Base-by-base conservation (phyloP, 345 rosid genomes). In the Carallia brachiata region DNA sequence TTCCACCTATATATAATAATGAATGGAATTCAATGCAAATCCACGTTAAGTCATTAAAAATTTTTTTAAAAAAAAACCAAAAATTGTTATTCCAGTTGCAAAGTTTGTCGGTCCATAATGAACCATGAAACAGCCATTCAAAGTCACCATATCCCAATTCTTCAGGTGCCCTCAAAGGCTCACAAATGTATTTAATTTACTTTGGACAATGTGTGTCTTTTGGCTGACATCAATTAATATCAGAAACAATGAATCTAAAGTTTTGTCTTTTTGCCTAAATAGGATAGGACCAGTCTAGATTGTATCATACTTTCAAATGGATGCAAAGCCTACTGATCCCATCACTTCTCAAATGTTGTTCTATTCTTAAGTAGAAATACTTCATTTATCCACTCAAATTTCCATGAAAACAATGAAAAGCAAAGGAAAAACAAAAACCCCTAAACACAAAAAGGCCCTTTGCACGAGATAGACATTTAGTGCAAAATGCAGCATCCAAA, bases 161-260 rank as follows among this genome's bases (percentile, higher is more conserved):
- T 63, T 57, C 16, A 44, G 59, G 52, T 28, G 67, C 60, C n/a
- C 32, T 27, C 32, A 31, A 17, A 30, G 17, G 30, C 50, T 44
- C 50, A 12, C 23, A 12, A 44, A 31, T 23, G 32, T 28, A 57
- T 74, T 70, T 52, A 54, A 4, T 9, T 23, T 63, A 36, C 23
- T 6, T 53, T 56, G 69, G 36, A 65, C 47, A 77, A 69, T 73
- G 68, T 67, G 68, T 73, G 71, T 66, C 50, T 44, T 44, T 81
- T 78, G 76, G 84, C 84, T 84, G 86, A 69, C 87, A 68, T 64
- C 85, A 81, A 66, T 64, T 84, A 81, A 76, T 74, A 32, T 32
- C 34, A 32, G 34, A 32, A 32, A 32, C 67, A 70, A 73, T 78
- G 67, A 80, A 79, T 70, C 81, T 66, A 79, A 61, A 70, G 69